Percentiles rank a stretch among this genome's conserved stretches.
Evolutionary conservation across 2,329 filamentous ascomycete species (phyloP).

Genomic region (Aspergillus thermomutatus): DNA sequence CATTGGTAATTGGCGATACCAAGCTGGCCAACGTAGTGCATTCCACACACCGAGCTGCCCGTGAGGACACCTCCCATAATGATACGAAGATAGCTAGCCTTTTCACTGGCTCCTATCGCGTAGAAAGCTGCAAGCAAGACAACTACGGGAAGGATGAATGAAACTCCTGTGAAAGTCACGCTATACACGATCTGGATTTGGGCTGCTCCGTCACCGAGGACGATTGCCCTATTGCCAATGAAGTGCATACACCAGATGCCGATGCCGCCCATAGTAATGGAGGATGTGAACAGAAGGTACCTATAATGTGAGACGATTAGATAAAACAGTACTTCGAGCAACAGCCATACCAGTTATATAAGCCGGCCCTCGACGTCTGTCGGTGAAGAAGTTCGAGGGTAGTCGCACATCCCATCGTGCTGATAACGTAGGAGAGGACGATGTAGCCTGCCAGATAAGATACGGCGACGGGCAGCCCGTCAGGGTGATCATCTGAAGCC

Average conservation of each 20-base stretch:
- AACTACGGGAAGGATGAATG: slow-evolving; percentile 74
- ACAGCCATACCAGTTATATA: slow-evolving; percentile 62
- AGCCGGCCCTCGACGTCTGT: slow-evolving; percentile 64
- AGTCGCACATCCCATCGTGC: slow-evolving; percentile 71
- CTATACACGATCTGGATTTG: slow-evolving; percentile 72
- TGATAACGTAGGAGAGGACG: slow-evolving; percentile 65
- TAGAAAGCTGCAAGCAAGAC: slow-evolving; percentile 72
- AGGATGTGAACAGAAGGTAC: slow-evolving; percentile 61
- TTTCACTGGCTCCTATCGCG: slow-evolving; percentile 60
- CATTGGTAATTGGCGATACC: slow-evolving; percentile 75
- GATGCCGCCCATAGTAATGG: slow-evolving; percentile 70
- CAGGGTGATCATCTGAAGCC: slow-evolving; percentile 4
- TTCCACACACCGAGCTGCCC: slow-evolving; percentile 73
- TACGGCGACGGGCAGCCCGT: slow-evolving; percentile 12
- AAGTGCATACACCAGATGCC: slow-evolving; percentile 80
- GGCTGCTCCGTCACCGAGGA: slow-evolving; percentile 60
- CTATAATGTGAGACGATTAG: slow-evolving; percentile 35
- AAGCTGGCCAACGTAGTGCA: slow-evolving; percentile 86
- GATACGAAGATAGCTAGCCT: slow-evolving; percentile 58
- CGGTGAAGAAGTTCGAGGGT: slow-evolving; percentile 80
- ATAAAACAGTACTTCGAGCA: not conserved
- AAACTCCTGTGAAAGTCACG: slow-evolving; percentile 67
- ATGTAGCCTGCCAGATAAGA: slow-evolving; percentile 59
- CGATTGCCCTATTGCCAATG: slow-evolving; percentile 75
- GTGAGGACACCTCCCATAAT: slow-evolving; percentile 64